A percentile compares a stretch with the other conserved stretches of the same genome.
Conservation (phyloP, 495 filamentous ascomycete genomes). For the Durotheca rogersii region DNA sequence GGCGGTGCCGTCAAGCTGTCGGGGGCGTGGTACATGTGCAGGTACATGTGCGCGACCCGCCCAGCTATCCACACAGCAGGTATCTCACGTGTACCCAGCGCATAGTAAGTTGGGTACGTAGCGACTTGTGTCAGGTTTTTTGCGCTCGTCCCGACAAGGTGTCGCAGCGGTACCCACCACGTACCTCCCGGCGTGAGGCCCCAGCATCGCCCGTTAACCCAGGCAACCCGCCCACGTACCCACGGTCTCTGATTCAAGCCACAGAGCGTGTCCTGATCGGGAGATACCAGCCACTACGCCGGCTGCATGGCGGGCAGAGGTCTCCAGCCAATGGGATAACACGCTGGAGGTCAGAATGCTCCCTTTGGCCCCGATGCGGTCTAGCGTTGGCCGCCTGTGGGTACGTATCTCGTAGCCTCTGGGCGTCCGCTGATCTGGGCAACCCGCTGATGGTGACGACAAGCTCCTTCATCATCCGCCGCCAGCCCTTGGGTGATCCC, state of each 20-base stretch:
- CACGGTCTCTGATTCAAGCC: conserved; percentile 18
- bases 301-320: conserved; percentile 13
- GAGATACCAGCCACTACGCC: conserved; percentile 18
- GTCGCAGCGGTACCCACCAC: background rate
- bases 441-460: too few species aligned
- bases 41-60: too few species aligned
- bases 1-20: too few species aligned
- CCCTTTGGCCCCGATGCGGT: conserved; percentile 7
- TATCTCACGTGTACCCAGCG: too few species aligned
- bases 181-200: too few species aligned
- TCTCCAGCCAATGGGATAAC: conserved; percentile 25
- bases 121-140: too few species aligned
- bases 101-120: background rate
- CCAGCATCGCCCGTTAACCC: too few species aligned
- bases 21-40: too few species aligned
- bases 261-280: conserved; percentile 19
- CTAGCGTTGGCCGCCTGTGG: background rate
- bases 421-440: background rate
- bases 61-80: too few species aligned
- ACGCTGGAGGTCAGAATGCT: conserved; percentile 2
- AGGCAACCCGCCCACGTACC: too few species aligned
- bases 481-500: too few species aligned
- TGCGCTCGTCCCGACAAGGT: background rate
- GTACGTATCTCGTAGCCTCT: background rate
- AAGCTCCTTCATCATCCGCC: too few species aligned